Conservation (phyloP, 2,329 filamentous ascomycete species). For the Arthrobotrys megalospora region DNA sequence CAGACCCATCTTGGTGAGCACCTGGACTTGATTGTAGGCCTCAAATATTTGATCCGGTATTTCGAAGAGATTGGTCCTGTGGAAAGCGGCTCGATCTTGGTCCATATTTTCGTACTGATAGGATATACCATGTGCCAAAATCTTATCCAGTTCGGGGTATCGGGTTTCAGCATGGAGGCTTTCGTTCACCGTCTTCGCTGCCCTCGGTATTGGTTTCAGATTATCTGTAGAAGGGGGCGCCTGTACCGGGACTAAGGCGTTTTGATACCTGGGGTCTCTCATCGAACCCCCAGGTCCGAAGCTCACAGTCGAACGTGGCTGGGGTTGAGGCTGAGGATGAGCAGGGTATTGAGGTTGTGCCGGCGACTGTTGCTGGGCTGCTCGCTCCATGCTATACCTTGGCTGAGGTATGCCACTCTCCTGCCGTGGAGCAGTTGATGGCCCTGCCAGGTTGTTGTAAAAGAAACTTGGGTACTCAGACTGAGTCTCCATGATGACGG, state of each 20-base stretch:
- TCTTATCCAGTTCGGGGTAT: slow-evolving; percentile 90
- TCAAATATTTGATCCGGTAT: slow-evolving; percentile 94
- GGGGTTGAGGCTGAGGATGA: slow-evolving; percentile 25
- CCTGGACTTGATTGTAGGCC: slow-evolving; percentile 88
- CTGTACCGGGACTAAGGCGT: slow-evolving; percentile 50
- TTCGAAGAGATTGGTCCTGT: slow-evolving; percentile 86
- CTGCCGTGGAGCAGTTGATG: slow-evolving; percentile 32
- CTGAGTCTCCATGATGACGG: slow-evolving; percentile 51
- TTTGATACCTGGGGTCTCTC: slow-evolving; percentile 54
- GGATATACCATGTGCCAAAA: slow-evolving; percentile 79
- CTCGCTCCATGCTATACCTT: slow-evolving; percentile 41
- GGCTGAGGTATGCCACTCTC: slow-evolving; percentile 33
- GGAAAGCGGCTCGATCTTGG: slow-evolving; percentile 87
- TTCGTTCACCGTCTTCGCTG: slow-evolving; percentile 85
- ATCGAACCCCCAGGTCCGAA: slow-evolving; percentile 51
- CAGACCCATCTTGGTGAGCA: slow-evolving; percentile 93
- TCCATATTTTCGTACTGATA: slow-evolving; percentile 65
- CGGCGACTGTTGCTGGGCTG: slow-evolving; percentile 33
- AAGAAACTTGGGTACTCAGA: slow-evolving; percentile 58
- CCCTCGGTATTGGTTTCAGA: slow-evolving; percentile 81
- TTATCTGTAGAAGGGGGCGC: slow-evolving; percentile 63
- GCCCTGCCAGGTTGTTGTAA: slow-evolving; percentile 56
- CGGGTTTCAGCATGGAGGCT: slow-evolving; percentile 81
- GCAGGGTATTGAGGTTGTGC: slow-evolving; percentile 46
- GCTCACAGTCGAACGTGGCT: slow-evolving; percentile 35